Percentiles rank a stretch among this genome's conserved stretches.
Evolutionary conservation across 495 filamentous ascomycete species (phyloP).

Genomic region (Talaromyces trachyspermus): DNA sequence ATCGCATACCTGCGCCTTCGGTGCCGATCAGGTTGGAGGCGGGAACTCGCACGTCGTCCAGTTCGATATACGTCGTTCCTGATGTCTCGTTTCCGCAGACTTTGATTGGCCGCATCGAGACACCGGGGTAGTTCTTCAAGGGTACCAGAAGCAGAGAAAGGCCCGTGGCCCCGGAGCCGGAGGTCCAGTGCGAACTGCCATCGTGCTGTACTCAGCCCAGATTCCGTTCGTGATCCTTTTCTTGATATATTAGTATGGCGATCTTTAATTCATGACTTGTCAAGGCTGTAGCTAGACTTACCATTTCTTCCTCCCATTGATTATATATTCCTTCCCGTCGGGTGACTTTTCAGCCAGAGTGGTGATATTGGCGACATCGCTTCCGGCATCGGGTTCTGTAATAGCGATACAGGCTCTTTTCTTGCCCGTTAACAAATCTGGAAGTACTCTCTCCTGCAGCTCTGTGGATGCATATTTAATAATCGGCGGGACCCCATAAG

Average conservation of each 20-base stretch:
- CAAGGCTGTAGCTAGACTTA: conserved; percentile 12
- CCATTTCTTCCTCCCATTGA: conserved; percentile 80
- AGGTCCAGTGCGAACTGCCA: conserved; percentile 70
- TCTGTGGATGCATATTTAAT: conserved; percentile 55
- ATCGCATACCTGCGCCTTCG: conserved; percentile 65
- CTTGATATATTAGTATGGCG: background rate
- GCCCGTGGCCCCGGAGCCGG: conserved; percentile 49
- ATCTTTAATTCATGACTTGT: background rate
- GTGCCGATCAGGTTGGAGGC: conserved; percentile 60
- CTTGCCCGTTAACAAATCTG: conserved; percentile 57
- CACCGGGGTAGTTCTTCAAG: conserved; percentile 52
- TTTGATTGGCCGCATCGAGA: conserved; percentile 57
- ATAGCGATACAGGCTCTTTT: conserved; percentile 69
- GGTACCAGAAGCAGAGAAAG: conserved; percentile 63
- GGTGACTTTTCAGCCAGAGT: conserved; percentile 57
- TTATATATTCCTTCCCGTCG: conserved; percentile 59
- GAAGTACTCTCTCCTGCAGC: conserved; percentile 56
- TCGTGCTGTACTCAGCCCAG: conserved; percentile 63
- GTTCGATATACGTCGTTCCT: conserved; percentile 69
- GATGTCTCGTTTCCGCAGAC: conserved; percentile 52
- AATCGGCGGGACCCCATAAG: conserved; percentile 64
- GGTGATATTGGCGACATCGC: conserved; percentile 62
- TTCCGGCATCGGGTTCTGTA: conserved; percentile 66
- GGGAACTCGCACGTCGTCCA: conserved; percentile 67
- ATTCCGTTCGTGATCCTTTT: conserved; percentile 72